These are phyloP conservation scores for Spathaspora sp. DNA, from an alignment of 805 yeast species.

Conservation along the genomic window DNA sequence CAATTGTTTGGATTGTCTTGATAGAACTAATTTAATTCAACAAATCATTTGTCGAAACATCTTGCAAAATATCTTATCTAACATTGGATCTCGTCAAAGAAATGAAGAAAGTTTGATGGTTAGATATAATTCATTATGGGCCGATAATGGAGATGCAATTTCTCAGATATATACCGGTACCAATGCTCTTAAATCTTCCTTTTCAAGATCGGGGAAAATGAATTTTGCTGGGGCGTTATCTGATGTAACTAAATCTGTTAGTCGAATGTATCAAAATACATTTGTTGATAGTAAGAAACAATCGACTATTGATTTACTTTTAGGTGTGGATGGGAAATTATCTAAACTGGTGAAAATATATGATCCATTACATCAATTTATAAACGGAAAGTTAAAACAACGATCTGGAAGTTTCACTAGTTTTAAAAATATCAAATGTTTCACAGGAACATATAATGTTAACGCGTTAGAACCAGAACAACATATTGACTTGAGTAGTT, in stretches of 20 bases:
- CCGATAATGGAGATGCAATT: conserved; percentile 66
- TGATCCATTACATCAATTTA: conserved; percentile 87
- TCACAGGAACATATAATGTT: conserved; percentile 83
- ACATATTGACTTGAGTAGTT: conserved; percentile 51
- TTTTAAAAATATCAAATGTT: conserved; percentile 55
- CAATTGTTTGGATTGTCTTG: conserved; percentile 89
- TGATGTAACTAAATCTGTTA: conserved; percentile 93
- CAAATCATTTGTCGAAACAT: conserved; percentile 78
- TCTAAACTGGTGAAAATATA: conserved; percentile 69
- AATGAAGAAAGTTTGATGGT: conserved; percentile 49
- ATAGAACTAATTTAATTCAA: conserved; percentile 86
- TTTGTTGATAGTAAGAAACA: conserved; percentile 92
- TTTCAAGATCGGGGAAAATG: conserved; percentile 94
- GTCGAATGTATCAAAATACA: conserved; percentile 92
- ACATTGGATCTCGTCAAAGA: conserved; percentile 17
- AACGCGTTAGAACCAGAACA: conserved; percentile 57
- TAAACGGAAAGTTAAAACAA: conserved; percentile 58
- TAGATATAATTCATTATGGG: conserved; percentile 81
- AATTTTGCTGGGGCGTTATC: conserved; percentile 95
- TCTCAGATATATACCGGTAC: conserved; percentile 62
- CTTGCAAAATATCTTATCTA: conserved; percentile 40
- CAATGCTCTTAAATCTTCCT: conserved; percentile 75
- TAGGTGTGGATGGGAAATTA: conserved; percentile 71
- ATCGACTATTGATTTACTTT: conserved; percentile 77
- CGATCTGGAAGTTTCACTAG: conserved; percentile 54